Conservation (phyloP, 306 rosid genomes). For the Quercus engelmannii region DNA sequence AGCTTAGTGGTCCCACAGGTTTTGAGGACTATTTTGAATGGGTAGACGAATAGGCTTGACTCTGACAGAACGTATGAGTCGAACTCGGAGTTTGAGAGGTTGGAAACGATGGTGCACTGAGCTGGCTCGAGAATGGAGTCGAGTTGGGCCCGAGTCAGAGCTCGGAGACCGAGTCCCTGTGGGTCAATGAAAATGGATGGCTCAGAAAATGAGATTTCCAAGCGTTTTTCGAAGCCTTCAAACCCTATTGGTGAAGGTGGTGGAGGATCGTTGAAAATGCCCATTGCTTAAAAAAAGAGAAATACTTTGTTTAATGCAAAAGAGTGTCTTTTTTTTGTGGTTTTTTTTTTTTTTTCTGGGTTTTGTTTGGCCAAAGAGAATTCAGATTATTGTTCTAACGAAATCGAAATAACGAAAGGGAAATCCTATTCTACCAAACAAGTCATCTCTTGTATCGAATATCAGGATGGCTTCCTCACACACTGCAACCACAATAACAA, state of each 20-base stretch:
- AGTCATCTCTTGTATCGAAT: not conserved
- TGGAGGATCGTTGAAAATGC: not conserved
- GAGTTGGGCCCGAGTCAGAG: conserved; percentile 39
- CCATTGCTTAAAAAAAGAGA: conserved; percentile 6
- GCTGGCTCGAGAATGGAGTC: conserved; percentile 54
- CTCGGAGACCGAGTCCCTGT: conserved; percentile 42
- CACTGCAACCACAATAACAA: conserved; percentile 32
- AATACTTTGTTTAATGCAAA: not conserved
- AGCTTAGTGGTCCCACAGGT: conserved; percentile 65
- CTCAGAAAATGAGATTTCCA: conserved; percentile 43
- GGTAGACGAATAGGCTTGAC: conserved; percentile 56
- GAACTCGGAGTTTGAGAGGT: conserved; percentile 41
- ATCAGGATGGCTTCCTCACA: conserved; percentile 58
- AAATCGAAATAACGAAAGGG: not conserved
- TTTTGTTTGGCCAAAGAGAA: not conserved
- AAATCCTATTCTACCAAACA: conserved; percentile 19
- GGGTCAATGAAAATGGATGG: conserved; percentile 37
- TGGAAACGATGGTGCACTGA: conserved; percentile 51
- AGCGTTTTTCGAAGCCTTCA: conserved; percentile 66
- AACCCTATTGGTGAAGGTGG: conserved; percentile 46
- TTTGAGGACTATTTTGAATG: conserved; percentile 44
- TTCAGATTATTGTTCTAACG: not conserved
- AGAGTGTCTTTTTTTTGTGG: not conserved
- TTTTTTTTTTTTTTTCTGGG: not conserved
- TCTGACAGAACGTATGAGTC: conserved; percentile 72